A percentile compares a stretch with the other conserved stretches of the same genome.
Conservation (phyloP, 768 basidiomycete genomes). For the Boletales sp. region DNA sequence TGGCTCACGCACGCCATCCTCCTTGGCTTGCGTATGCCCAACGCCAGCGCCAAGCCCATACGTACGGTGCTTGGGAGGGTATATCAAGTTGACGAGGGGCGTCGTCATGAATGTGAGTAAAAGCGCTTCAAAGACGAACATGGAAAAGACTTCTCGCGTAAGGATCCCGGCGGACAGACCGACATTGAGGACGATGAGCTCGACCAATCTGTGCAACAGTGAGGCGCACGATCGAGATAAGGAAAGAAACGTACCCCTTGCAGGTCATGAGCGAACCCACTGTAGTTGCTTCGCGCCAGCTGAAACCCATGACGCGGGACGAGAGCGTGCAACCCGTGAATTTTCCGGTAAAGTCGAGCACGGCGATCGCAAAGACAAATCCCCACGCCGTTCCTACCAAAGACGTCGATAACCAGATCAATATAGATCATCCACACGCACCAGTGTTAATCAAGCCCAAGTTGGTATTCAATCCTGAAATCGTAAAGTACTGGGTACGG, state of each 20-base stretch:
- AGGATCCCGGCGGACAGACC: slow-evolving; percentile 80
- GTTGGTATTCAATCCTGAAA: slow-evolving; percentile 91
- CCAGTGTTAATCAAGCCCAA: slow-evolving; percentile 81
- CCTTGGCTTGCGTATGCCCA: not conserved
- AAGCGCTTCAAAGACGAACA: slow-evolving; percentile 89
- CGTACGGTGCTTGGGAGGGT: slow-evolving; percentile 59
- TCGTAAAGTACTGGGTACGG: slow-evolving; percentile 76
- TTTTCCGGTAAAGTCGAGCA: slow-evolving; percentile 82
- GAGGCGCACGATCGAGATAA: not conserved
- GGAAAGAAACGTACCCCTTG: slow-evolving; percentile 65
- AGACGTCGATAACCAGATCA: not conserved
- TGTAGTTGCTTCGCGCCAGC: slow-evolving; percentile 74
- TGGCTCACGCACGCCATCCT: not conserved
- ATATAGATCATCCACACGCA: slow-evolving; percentile 10
- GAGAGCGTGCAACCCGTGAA: slow-evolving; percentile 78
- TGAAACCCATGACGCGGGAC: slow-evolving; percentile 68
- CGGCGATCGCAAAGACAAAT: slow-evolving; percentile 75
- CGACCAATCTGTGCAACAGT: slow-evolving; percentile 59
- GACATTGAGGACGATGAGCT: slow-evolving; percentile 95
- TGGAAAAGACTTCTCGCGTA: slow-evolving; percentile 78
- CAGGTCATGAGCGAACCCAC: slow-evolving; percentile 95
- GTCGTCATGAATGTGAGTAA: slow-evolving; percentile 87
- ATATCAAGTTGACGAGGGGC: slow-evolving; percentile 64
- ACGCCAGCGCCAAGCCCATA: slow-evolving; percentile 33
- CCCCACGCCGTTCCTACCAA: slow-evolving; percentile 75